phyloP scores from a whole-genome alignment of 2,329 filamentous ascomycete species.

The Plectosphaerella cucumerina region DNA sequence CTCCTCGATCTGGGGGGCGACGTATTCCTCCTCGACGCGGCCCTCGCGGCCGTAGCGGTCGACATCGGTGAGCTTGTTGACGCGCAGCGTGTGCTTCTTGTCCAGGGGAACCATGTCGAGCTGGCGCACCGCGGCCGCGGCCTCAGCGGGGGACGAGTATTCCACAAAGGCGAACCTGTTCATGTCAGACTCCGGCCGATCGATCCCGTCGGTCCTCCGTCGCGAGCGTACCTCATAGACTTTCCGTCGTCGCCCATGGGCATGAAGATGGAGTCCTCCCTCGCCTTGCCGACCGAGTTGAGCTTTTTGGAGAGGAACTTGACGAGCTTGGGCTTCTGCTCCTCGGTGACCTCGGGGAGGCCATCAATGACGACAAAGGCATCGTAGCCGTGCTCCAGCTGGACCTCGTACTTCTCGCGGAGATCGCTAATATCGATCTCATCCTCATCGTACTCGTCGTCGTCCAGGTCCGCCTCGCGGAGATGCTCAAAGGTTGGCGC shows the following conservation, averaged over 20 bases:
- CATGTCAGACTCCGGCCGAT: conserved; percentile 5
- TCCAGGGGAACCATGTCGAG: conserved; percentile 86
- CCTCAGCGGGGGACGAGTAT: conserved; percentile 86
- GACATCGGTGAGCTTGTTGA: conserved; percentile 98
- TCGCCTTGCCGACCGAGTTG: conserved; percentile 76
- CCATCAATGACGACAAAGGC: conserved; percentile 96
- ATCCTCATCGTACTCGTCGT: conserved; percentile 83
- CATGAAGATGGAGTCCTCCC: conserved; percentile 89
- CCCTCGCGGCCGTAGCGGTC: conserved; percentile 95
- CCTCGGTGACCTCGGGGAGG: conserved; percentile 81
- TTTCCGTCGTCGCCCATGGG: conserved; percentile 82
- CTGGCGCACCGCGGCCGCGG: conserved; percentile 80
- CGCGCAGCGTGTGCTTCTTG: conserved; percentile 90
- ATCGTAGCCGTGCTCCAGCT: conserved; percentile 92
- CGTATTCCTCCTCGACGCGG: conserved; percentile 87
- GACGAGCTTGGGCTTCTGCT: conserved; percentile 88
- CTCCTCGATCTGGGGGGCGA: conserved; percentile 72
- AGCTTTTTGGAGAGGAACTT: conserved; percentile 96
- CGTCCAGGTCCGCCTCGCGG: conserved; percentile 82
- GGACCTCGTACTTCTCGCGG: conserved; percentile 90
- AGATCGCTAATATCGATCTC: conserved; percentile 96
- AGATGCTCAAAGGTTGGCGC: conserved; percentile 90
- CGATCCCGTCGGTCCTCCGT: background rate
- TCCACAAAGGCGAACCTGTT: conserved; percentile 92
- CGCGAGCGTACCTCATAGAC: conserved; percentile 68